A percentile compares a stretch with the other conserved stretches of the same genome.
Conservation (phyloP, 495 filamentous ascomycete species). For the Aspergillus nanangensis region DNA sequence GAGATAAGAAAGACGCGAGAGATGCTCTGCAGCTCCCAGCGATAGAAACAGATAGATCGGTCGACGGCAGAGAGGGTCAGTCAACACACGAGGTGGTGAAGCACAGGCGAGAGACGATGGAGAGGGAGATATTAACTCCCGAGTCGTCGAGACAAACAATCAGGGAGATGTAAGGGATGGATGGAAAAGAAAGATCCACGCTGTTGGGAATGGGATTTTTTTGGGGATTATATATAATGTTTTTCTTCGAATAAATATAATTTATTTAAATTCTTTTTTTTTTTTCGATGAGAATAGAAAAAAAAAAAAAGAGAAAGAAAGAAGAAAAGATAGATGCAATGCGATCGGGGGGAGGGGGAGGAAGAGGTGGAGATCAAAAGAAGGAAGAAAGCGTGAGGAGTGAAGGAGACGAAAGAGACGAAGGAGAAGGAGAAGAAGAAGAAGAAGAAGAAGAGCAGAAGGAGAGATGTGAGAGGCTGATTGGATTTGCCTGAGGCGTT, state of each 20-base stretch:
- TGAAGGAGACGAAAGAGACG: too few relatives aligned
- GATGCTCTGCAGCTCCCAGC: constrained; percentile 45
- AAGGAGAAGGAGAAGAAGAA: constrained; percentile 12
- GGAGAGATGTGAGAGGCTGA: too few relatives aligned
- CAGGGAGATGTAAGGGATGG: background rate
- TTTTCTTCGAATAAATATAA: constrained; percentile 9
- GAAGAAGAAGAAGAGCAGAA: constrained; percentile 10
- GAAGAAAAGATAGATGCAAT: constrained; percentile 9
- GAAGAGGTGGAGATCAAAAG: constrained; percentile 13
- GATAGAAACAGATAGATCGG: constrained; percentile 12
- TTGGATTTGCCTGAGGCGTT: constrained; percentile 2
- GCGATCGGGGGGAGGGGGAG: constrained; percentile 5
- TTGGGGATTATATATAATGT: constrained; percentile 15
- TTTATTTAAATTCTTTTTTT: constrained; percentile 10
- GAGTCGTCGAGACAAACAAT: constrained; percentile 1
- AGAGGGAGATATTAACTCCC: constrained; percentile 3
- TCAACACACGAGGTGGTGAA: constrained; percentile 2
- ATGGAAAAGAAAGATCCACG: constrained; percentile 5
- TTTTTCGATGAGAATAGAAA: too few relatives aligned
- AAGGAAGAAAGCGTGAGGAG: constrained; percentile 9
- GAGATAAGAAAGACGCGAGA: constrained; percentile 21
- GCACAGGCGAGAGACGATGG: background rate
- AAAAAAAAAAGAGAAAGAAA: too few relatives aligned
- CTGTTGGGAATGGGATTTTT: constrained; percentile 3
- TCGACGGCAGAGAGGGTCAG: constrained; percentile 19